phyloP scores from a whole-genome alignment of 2,329 filamentous ascomycete genomes.

The Colletotrichum australisinense region DNA sequence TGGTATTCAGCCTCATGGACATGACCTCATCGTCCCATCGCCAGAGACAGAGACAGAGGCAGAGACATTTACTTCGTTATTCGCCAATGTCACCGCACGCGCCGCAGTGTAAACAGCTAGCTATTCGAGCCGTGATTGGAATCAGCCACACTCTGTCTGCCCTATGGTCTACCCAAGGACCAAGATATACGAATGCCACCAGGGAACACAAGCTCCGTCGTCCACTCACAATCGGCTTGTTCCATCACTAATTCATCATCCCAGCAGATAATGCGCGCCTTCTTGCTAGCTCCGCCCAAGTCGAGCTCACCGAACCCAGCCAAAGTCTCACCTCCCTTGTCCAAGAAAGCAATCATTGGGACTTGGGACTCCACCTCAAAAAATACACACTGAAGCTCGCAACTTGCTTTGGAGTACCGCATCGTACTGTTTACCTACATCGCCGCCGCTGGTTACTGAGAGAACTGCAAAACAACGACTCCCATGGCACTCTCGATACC shows the following conservation, averaged over 20 bases:
- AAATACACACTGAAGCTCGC: neutral
- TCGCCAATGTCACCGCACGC: neutral
- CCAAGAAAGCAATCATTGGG: neutral
- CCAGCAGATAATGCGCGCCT: neutral
- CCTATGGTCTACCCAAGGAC: no score
- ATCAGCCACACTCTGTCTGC: no score
- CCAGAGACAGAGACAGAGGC: neutral
- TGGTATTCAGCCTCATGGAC: neutral
- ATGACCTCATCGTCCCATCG: neutral
- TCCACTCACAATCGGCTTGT: neutral
- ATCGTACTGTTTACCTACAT: no score
- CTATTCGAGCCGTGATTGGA: no score
- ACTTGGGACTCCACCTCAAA: neutral
- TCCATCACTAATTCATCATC: neutral
- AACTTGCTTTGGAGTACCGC: no score
- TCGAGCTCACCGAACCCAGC: neutral
- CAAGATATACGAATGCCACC: no score
- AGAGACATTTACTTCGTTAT: neutral
- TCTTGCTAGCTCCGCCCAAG: no score
- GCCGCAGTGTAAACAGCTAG: neutral
- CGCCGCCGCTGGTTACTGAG: neutral
- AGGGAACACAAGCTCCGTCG: constrained; percentile 1
- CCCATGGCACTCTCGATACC: neutral
- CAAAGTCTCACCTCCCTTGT: neutral
- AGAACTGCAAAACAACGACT: neutral